These are phyloP conservation scores for Boeremia lycopersici DNA, from an alignment of 2,329 filamentous ascomycete species.

Conservation along the genomic window DNA sequence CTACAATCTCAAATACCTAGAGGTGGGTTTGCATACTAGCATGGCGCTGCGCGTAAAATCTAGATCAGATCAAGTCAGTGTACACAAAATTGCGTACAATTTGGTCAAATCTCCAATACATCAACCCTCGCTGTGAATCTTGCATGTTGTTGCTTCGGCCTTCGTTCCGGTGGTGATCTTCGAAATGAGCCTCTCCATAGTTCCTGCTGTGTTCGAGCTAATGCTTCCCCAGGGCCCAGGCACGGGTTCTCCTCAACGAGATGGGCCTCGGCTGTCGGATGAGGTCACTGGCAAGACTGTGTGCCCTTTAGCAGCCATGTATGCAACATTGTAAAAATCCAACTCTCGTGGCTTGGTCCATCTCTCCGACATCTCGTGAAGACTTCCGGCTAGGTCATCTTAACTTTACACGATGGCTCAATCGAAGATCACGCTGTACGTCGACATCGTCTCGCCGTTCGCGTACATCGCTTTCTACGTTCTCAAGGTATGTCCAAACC, in stretches of 20 bases:
- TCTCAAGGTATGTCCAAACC: constrained; percentile 52
- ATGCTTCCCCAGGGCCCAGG: constrained; percentile 2
- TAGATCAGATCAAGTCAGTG: background rate
- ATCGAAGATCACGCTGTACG: constrained; percentile 61
- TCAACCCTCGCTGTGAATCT: background rate
- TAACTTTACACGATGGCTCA: constrained; percentile 53
- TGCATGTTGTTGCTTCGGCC: background rate
- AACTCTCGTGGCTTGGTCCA: no score
- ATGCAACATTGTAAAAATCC: no score
- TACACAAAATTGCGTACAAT: background rate
- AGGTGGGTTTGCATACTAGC: constrained; percentile 1
- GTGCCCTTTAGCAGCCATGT: background rate
- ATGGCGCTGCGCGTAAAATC: background rate
- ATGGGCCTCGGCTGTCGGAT: constrained; percentile 10
- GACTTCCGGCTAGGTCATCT: no score
- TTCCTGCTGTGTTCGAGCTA: no score
- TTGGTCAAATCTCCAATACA: no score
- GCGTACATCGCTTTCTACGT: constrained; percentile 65
- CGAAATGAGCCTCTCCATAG: background rate
- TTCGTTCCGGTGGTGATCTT: background rate
- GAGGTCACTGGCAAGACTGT: background rate
- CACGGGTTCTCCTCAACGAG: background rate
- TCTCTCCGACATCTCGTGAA: background rate
- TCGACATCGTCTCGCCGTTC: constrained; percentile 67
- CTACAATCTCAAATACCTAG: background rate